Evolutionary conservation across 2,329 filamentous ascomycete species (phyloP), one percentile per base, ranked within the genome.

Genomic region (Pyrenochaeta sp.): DNA sequence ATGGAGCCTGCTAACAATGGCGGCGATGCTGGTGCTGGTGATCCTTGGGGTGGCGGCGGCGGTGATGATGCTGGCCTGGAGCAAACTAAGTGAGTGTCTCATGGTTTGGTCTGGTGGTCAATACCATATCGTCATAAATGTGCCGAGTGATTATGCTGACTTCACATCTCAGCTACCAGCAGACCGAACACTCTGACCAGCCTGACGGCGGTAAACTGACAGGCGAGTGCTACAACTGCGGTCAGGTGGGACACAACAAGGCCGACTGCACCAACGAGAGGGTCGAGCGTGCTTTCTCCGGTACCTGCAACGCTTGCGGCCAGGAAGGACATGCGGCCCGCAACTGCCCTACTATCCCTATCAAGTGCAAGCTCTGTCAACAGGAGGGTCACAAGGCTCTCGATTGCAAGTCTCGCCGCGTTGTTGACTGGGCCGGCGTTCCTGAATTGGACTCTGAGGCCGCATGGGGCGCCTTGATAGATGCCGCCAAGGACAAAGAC

Each of bases 171-270:
- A 81, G 78, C 64, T 82, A 80, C 57, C 59, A 69, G 14, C 64
- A 75, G 41, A 64, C 68, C 3, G 77, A 76, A 1, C 81, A 83
- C 68, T 81, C 80, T 1, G 68, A 80, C 41, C 76, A 80, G 76
- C 68, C 67, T 18, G 57, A 61, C 23, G 67, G 69, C 32, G 62
- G 66, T 35, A 67, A 69, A 15, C 71, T 75, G 66, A 77, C 68
- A 12, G 77, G 81, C 18, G 78, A 77, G 39, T 87, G 85, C 77
- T 87, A 76, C 80, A 87, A 87, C 73, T 88, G 85, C 58, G 83
- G 84, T 46, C 73, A 87, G 61, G 63, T 76, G 29, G 83, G 86
- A 12, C 87, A 90, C 78, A 85, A 79, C 73, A 88, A 87, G 73
- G 75, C 80, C 1, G 86, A 89, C 7, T 89, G 87, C 64, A 64